Evolutionary conservation across 2,329 filamentous ascomycete genomes (phyloP).

Genomic region (Scedosporium boydii): DNA sequence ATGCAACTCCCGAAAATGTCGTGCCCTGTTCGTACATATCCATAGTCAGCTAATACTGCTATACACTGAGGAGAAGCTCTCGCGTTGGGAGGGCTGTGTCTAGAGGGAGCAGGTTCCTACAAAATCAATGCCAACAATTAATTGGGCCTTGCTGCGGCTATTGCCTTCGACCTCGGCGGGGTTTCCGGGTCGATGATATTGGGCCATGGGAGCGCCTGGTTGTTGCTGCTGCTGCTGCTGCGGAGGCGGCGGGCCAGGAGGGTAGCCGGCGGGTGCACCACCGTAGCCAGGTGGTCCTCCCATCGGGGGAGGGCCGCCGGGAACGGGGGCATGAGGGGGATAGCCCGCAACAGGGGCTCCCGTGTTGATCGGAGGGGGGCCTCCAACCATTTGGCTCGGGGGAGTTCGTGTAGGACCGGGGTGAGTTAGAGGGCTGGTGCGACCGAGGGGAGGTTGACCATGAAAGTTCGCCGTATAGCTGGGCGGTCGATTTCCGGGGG

Average conservation of each 20-base stretch:
- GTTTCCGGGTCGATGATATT: constrained; percentile 31
- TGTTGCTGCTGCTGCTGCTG: constrained; percentile 7
- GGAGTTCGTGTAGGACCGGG: constrained; percentile 43
- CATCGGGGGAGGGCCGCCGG: constrained; percentile 12
- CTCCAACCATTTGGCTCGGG: constrained; percentile 51
- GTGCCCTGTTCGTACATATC: constrained; percentile 56
- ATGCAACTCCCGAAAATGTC: constrained; percentile 95
- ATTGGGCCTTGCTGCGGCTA: constrained; percentile 84
- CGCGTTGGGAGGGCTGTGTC: background rate
- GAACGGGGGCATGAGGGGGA: constrained; percentile 27
- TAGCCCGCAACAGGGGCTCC: constrained; percentile 40
- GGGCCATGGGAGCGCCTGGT: constrained; percentile 6
- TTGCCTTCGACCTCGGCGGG: constrained; percentile 74
- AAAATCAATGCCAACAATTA: constrained; percentile 99
- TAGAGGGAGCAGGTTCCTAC: constrained; percentile 39
- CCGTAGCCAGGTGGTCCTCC: constrained; percentile 35
- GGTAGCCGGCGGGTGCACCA: constrained; percentile 26
- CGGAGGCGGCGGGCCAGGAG: constrained; percentile 22
- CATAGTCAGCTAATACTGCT: background rate
- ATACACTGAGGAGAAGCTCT: background rate
- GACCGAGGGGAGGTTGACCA: constrained; percentile 38
- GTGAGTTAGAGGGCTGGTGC: constrained; percentile 41
- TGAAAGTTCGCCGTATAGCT: constrained; percentile 53
- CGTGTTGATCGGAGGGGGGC: constrained; percentile 59
- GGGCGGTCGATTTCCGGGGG: constrained; percentile 50